Evolutionary conservation across 1,284 basidiomycete species (phyloP).

Genomic region (Ceratobasidium sp.): DNA sequence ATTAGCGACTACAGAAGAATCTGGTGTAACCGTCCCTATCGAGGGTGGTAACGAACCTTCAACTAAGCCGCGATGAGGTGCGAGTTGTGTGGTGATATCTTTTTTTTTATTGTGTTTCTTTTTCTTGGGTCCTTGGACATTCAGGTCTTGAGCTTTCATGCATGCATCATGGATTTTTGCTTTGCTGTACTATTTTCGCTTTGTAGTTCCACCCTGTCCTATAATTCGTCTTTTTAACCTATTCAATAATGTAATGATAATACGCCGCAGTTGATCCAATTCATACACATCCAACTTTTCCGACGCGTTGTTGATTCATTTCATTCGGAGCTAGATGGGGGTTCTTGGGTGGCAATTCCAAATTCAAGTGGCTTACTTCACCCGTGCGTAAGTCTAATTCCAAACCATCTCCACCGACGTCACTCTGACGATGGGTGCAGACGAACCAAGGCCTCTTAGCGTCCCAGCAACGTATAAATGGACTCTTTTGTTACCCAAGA

Average conservation of each 20-base stretch:
- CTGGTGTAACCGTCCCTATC: slow-evolving; percentile 5
- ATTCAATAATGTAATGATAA: slow-evolving; percentile 36
- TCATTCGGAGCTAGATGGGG: neutral
- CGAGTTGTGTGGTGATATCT: neutral
- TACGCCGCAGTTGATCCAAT: neutral
- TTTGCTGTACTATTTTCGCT: slow-evolving; percentile 31
- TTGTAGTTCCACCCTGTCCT: slow-evolving; percentile 9
- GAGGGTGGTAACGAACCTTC: slow-evolving; percentile 2
- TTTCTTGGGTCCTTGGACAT: slow-evolving; percentile 39
- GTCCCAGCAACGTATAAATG: slow-evolving; percentile 22
- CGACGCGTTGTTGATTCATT: slow-evolving; percentile 19
- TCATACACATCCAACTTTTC: slow-evolving; percentile 3
- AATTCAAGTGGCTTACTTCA: slow-evolving; percentile 10
- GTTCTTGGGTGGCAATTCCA: slow-evolving; percentile 9
- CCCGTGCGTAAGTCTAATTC: neutral
- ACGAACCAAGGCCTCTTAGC: slow-evolving; percentile 7
- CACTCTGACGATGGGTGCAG: slow-evolving; percentile 16
- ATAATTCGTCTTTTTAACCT: slow-evolving; percentile 3
- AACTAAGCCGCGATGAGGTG: slow-evolving; percentile 8
- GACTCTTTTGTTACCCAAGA: neutral
- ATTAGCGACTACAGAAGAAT: slow-evolving; percentile 15
- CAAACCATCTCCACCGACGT: slow-evolving; percentile 20
- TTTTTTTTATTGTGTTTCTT: slow-evolving; percentile 39
- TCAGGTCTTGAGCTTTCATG: slow-evolving; percentile 38
- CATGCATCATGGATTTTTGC: slow-evolving; percentile 40